Percentiles rank a stretch among this genome's conserved stretches.
These are phyloP conservation scores for Malassezia vespertilionis DNA, from an alignment of 1,284 basidiomycete species.

Conservation along the genomic window DNA sequence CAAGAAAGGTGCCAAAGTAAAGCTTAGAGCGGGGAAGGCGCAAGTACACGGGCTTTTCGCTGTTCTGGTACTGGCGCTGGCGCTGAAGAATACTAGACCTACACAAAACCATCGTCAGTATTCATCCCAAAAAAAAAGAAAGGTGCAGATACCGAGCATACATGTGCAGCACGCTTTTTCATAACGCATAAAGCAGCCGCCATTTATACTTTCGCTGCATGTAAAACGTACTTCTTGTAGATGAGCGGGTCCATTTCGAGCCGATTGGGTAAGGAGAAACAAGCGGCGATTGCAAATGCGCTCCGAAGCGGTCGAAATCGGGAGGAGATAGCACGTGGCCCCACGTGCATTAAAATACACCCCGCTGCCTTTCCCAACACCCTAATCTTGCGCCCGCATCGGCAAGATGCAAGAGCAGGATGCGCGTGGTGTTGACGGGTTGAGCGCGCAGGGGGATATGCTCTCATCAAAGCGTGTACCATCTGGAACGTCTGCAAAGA, in stretches of 20 bases:
- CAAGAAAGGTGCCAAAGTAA: slow-evolving; percentile 39
- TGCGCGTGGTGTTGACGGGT: too few relatives aligned
- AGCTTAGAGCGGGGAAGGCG: slow-evolving; percentile 34
- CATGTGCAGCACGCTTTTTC: background rate
- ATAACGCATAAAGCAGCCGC: background rate
- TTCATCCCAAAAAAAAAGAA: background rate
- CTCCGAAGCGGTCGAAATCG: slow-evolving; percentile 6
- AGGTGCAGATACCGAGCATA: background rate
- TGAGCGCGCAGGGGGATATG: too few relatives aligned
- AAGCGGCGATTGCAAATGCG: background rate
- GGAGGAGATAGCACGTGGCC: slow-evolving; percentile 13
- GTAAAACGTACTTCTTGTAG: slow-evolving; percentile 14
- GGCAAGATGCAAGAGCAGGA: too few relatives aligned
- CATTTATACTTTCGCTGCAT: background rate
- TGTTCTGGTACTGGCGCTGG: slow-evolving; percentile 39
- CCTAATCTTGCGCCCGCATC: too few relatives aligned
- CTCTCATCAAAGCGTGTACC: too few relatives aligned
- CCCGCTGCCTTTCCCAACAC: background rate
- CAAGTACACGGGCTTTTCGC: slow-evolving; percentile 37
- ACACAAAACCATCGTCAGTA: background rate
- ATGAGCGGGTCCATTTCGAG: slow-evolving; percentile 15
- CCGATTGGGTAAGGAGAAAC: background rate
- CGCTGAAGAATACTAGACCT: slow-evolving; percentile 38
- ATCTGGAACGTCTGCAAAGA: too few relatives aligned
- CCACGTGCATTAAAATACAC: background rate